phyloP scores from a whole-genome alignment of 2,329 filamentous ascomycete genomes.

The Colletotrichum aenigma region DNA sequence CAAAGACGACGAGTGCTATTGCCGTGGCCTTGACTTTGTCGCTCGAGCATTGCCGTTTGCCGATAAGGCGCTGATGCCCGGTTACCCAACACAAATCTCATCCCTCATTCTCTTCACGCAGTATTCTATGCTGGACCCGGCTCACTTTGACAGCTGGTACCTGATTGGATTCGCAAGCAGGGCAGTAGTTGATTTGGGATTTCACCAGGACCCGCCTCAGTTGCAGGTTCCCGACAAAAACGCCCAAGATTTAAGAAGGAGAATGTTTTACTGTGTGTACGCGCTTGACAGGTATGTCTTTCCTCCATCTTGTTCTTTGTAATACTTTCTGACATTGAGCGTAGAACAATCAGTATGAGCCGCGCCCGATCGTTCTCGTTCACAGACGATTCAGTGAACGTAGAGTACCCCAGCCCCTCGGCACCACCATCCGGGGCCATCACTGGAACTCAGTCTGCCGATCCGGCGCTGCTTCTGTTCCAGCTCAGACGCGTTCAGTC shows the following conservation, averaged over 20 bases:
- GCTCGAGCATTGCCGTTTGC: slow-evolving; percentile 74
- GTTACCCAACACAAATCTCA: slow-evolving; percentile 84
- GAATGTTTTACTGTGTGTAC: slow-evolving; percentile 91
- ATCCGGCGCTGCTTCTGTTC: slow-evolving; percentile 79
- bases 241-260: slow-evolving; percentile 77
- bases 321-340: background rate
- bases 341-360: slow-evolving; percentile 84
- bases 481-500: slow-evolving; percentile 87
- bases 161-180: slow-evolving; percentile 88
- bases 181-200: slow-evolving; percentile 85
- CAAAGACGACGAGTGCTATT: slow-evolving; percentile 68
- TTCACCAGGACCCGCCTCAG: slow-evolving; percentile 87
- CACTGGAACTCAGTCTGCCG: slow-evolving; percentile 55
- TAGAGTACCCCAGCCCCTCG: slow-evolving; percentile 71
- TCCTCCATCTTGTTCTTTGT: too few relatives aligned
- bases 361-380: slow-evolving; percentile 91
- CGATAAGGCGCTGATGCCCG: slow-evolving; percentile 83
- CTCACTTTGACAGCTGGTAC: slow-evolving; percentile 94
- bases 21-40: slow-evolving; percentile 59
- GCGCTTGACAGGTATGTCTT: slow-evolving; percentile 76
- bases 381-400: slow-evolving; percentile 84
- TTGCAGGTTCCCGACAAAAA: slow-evolving; percentile 70
- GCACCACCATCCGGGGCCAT: slow-evolving; percentile 45
- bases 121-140: slow-evolving; percentile 88
- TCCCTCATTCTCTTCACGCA: slow-evolving; percentile 85